Evolutionary conservation across 768 basidiomycete genomes (phyloP).

Genomic region (Leccinellum luteum): DNA sequence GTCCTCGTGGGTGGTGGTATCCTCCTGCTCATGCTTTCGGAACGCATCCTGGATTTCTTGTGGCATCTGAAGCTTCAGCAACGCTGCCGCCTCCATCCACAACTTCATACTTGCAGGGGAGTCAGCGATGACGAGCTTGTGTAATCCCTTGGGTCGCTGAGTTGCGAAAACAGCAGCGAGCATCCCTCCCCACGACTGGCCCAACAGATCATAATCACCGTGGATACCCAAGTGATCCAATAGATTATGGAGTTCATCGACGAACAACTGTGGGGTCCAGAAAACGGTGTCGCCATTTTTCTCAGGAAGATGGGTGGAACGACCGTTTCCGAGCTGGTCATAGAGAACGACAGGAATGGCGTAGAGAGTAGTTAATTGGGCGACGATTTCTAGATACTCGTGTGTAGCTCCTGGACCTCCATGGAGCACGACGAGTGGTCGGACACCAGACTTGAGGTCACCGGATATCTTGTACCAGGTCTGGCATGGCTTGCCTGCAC

Average conservation of each 20-base stretch:
- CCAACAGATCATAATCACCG: constrained; percentile 41
- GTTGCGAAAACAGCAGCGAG: constrained; percentile 36
- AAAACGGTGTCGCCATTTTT: constrained; percentile 42
- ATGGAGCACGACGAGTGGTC: constrained; percentile 51
- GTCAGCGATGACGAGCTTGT: constrained; percentile 45
- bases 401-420: constrained; percentile 53
- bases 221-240: constrained; percentile 43
- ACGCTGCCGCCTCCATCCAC: constrained; percentile 35
- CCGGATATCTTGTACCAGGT: constrained; percentile 55
- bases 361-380: constrained; percentile 36
- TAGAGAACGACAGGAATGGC: constrained; percentile 51
- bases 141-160: constrained; percentile 43
- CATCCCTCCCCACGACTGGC: constrained; percentile 46
- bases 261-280: constrained; percentile 50
- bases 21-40: constrained; percentile 45
- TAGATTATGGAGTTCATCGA: constrained; percentile 49
- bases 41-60: constrained; percentile 38
- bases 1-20: constrained; percentile 41
- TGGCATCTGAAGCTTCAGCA: constrained; percentile 38
- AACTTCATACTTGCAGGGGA: constrained; percentile 45
- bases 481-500: constrained; percentile 34
- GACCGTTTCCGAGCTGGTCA: constrained; percentile 55
- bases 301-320: constrained; percentile 52
- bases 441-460: constrained; percentile 34
- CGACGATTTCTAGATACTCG: constrained; percentile 38